Percentiles rank a stretch among this genome's conserved stretches.
Conservation (phyloP, 768 basidiomycete species). For the Lactarius akahatsu region DNA sequence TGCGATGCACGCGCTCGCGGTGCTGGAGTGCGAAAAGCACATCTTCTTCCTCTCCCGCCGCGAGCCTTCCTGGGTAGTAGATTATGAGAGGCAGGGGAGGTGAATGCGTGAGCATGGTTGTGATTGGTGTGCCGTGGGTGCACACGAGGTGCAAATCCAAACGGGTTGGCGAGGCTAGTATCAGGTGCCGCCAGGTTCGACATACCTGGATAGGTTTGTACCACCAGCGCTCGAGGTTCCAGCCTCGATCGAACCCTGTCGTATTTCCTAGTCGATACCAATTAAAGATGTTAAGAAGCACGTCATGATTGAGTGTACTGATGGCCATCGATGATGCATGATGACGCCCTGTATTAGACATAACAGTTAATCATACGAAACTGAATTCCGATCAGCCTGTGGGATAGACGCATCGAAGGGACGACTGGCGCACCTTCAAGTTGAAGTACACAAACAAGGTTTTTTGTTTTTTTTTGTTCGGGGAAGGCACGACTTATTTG, state of each 20-base stretch:
- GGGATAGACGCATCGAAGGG: neutral
- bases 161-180: slow-evolving; percentile 1
- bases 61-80: neutral
- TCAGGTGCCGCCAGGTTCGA: neutral
- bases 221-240: slow-evolving; percentile 21
- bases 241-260: neutral
- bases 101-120: slow-evolving; percentile 5
- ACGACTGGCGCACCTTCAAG: neutral
- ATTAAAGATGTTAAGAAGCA: slow-evolving; percentile 10
- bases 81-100: slow-evolving; percentile 16
- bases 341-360: neutral
- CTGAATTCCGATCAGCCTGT: neutral
- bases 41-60: neutral
- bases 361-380: neutral
- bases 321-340: neutral
- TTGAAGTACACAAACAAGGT: neutral
- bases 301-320: neutral
- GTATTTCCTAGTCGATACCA: slow-evolving; percentile 1
- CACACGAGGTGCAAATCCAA: slow-evolving; percentile 11
- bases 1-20: slow-evolving; percentile 12
- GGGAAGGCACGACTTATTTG: too few relatives aligned
- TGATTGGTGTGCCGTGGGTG: slow-evolving; percentile 1
- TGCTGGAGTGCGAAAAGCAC: neutral
- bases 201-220: slow-evolving; percentile 13
- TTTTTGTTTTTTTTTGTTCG: too few relatives aligned